Conservation (phyloP, 2,329 filamentous ascomycete genomes). For the Aspergillus puulaauensis region DNA sequence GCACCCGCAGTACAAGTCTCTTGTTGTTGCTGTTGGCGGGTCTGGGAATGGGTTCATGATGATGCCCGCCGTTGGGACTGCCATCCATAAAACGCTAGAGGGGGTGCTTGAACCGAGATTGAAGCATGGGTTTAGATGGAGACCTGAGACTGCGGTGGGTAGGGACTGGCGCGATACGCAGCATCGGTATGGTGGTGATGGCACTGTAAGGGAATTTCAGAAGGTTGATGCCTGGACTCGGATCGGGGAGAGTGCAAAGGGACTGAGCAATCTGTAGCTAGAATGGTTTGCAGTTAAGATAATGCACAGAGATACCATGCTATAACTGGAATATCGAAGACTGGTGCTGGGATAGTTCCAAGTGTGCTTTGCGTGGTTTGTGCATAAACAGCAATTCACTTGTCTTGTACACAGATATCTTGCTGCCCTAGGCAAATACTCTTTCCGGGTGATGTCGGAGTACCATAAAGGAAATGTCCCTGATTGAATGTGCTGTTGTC, state of each 20-base stretch:
- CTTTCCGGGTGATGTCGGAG: no score
- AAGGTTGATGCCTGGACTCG: constrained; percentile 38
- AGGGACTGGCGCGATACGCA: constrained; percentile 50
- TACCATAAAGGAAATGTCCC: no score
- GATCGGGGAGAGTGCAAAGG: background rate
- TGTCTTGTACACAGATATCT: no score
- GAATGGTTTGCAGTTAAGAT: no score
- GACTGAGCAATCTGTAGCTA: no score
- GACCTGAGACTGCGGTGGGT: constrained; percentile 49
- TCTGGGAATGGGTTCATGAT: constrained; percentile 40
- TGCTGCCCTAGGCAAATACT: no score
- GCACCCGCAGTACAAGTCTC: constrained; percentile 45
- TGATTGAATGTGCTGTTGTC: no score
- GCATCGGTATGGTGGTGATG: constrained; percentile 47
- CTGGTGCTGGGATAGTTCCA: no score
- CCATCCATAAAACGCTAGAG: constrained; percentile 51
- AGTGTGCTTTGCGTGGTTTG: no score
- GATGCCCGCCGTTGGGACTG: constrained; percentile 49
- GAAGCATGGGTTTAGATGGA: constrained; percentile 48
- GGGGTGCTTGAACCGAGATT: constrained; percentile 43
- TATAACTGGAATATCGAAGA: no score
- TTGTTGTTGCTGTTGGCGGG: constrained; percentile 44
- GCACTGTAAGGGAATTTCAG: constrained; percentile 50
- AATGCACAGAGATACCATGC: no score
- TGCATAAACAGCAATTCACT: no score